A percentile compares a stretch with the other conserved stretches of the same genome.
These are phyloP conservation scores for Cladobotryum mycophilum DNA, from an alignment of 2,329 filamentous ascomycete genomes.

Conservation along the genomic window DNA sequence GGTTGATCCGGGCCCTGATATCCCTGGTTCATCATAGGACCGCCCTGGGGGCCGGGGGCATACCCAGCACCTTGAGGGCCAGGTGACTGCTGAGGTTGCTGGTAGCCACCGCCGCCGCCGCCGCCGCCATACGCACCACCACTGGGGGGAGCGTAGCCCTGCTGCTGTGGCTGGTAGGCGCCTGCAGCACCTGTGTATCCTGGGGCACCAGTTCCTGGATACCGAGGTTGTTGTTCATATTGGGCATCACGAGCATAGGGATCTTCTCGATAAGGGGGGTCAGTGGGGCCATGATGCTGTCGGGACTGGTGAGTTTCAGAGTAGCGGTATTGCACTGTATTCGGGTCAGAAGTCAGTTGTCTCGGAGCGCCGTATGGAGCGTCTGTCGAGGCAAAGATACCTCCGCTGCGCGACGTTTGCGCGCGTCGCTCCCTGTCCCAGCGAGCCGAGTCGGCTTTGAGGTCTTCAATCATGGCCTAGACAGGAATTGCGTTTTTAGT, in stretches of 20 bases:
- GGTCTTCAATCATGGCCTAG: conserved; percentile 57
- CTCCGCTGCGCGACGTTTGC: conserved; percentile 51
- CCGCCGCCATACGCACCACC: conserved; percentile 25
- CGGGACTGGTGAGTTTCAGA: conserved; percentile 45
- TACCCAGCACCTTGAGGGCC: conserved; percentile 29
- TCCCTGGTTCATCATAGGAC: conserved; percentile 26
- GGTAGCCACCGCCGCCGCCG: conserved; percentile 25
- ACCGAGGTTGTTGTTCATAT: conserved; percentile 40
- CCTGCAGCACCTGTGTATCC: conserved; percentile 43
- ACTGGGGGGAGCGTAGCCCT: conserved; percentile 24
- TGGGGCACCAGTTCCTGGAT: conserved; percentile 44
- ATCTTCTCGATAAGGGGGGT: conserved; percentile 29
- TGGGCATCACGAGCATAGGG: conserved; percentile 35
- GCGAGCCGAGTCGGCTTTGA: conserved; percentile 55
- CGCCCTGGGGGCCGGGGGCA: conserved; percentile 20
- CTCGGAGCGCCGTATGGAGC: conserved; percentile 41
- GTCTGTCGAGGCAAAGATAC: conserved; percentile 51
- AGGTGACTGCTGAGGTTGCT: conserved; percentile 26
- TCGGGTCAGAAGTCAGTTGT: conserved; percentile 50
- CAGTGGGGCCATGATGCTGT: conserved; percentile 43
- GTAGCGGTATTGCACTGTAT: conserved; percentile 51
- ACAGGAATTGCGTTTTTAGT: background rate
- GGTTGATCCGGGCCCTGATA: conserved; percentile 27
- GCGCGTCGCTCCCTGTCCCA: conserved; percentile 56
- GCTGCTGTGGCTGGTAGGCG: conserved; percentile 23